Percentiles rank a stretch among this genome's conserved stretches.
These are phyloP conservation scores for Thinopyrum elongatum DNA, from an alignment of 176 grass and related monocot species.

Conservation along the genomic window DNA sequence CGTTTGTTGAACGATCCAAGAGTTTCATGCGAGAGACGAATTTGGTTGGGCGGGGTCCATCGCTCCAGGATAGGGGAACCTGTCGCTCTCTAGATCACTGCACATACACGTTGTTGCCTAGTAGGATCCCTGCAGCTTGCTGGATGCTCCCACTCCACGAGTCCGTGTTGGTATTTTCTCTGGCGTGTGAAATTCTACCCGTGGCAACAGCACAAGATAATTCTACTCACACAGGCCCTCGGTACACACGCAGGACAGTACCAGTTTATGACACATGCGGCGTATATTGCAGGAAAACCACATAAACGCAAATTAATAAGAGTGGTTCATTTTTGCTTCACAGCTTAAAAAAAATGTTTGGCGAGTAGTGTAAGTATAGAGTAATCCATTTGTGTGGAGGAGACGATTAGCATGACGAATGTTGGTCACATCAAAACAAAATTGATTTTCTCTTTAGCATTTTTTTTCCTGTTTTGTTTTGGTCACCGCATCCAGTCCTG, in stretches of 20 bases:
- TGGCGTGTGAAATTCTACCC: neutral
- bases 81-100: neutral
- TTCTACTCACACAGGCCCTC: neutral
- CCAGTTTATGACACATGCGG: neutral
- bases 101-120: slow-evolving; percentile 2
- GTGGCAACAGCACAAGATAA: neutral
- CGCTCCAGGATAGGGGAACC: neutral
- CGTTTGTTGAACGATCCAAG: neutral
- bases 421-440: neutral
- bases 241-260: neutral
- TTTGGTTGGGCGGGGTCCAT: neutral
- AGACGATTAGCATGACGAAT: neutral
- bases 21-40: neutral
- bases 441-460: neutral
- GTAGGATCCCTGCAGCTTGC: slow-evolving; percentile 14
- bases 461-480: neutral
- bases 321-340: neutral
- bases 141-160: neutral
- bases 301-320: neutral
- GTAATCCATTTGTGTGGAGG: neutral
- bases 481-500: no score
- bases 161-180: neutral
- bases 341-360: no score
- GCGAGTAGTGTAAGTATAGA: neutral
- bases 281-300: neutral